Base-by-base conservation (phyloP, 2,329 filamentous ascomycete species). In the Neofusicoccum cordaticola region DNA sequence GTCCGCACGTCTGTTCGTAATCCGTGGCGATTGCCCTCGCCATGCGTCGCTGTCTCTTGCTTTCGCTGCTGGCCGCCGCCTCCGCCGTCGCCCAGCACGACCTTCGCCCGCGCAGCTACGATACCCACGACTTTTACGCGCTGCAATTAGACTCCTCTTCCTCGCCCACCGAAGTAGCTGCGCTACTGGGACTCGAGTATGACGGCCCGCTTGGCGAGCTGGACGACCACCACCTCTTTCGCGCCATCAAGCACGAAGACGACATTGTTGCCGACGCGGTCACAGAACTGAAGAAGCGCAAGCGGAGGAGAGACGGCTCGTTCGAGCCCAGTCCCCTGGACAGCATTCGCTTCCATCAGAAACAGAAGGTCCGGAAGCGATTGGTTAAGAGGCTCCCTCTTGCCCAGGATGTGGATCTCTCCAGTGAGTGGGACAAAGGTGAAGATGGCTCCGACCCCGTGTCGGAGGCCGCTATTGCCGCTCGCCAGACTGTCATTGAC, bases 71-170 rank as follows among this genome's bases (percentile, higher is more conserved):
- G 62, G 74, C 75, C 37, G 73, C 72, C 47, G 73, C 76, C 42
- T 72, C 72, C 48, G 73, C 76, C 31, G 68, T 72, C 65, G 69
- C 73, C 65, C 71, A 72, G 50, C 69, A 73, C 19, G 72, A 69
- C 68, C 41, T 73, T 72, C 80, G 82, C 57, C 80, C 83, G 67
- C 89, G 91, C 70, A 85, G 95, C 73, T 91, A 96, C 82, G 85
- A 90, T 57, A 83, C 85, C 44, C 87, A 93, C 78, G 94, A 99
- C 78, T 98, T 96, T 80, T 97, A 98, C 76, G 93, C 96, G 68
- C 83, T 99, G 52, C 91, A 97, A 69, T 85, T 99, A 72, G 86
- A 90, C 66, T 80, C 85, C 12, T 82, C 85, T 42, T 82, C 85
- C 6, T 83, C 87, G 13, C 92, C 93, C 15, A 79, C 85, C 27